phyloP scores from a whole-genome alignment of 495 filamentous ascomycete species.

The Penicillium chermesinum region DNA sequence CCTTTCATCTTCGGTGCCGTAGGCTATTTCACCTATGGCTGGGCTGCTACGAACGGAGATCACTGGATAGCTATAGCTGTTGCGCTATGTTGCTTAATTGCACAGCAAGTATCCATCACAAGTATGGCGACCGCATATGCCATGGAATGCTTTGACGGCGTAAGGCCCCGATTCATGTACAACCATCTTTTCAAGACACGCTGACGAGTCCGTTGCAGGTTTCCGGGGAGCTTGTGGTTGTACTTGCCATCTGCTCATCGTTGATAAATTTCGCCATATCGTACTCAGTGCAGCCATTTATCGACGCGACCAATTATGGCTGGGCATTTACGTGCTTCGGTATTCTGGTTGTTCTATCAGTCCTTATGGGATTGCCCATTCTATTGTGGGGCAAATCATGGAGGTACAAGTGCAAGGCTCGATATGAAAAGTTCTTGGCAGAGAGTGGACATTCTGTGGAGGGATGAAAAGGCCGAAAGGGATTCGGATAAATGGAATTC shows the following conservation, averaged over 20 bases:
- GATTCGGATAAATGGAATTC: too few relatives aligned
- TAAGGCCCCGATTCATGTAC: slow-evolving; percentile 5
- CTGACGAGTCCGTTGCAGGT: slow-evolving; percentile 9
- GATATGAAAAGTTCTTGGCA: slow-evolving; percentile 23
- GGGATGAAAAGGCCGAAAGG: too few relatives aligned
- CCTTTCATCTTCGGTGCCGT: slow-evolving; percentile 25
- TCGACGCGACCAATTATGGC: slow-evolving; percentile 26
- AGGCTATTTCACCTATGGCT: slow-evolving; percentile 33
- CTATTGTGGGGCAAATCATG: slow-evolving; percentile 28
- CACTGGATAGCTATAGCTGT: slow-evolving; percentile 34
- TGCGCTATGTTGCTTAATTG: slow-evolving; percentile 31
- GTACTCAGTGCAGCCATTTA: slow-evolving; percentile 30
- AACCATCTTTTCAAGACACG: background rate
- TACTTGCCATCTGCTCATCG: slow-evolving; percentile 30
- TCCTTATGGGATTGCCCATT: slow-evolving; percentile 19
- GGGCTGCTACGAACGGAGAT: slow-evolving; percentile 24
- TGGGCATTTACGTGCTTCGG: slow-evolving; percentile 29
- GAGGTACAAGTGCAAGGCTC: slow-evolving; percentile 21
- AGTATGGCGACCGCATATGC: slow-evolving; percentile 37
- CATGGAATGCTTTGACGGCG: slow-evolving; percentile 34
- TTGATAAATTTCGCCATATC: slow-evolving; percentile 31
- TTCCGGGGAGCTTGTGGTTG: slow-evolving; percentile 31
- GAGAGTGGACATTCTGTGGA: slow-evolving; percentile 7
- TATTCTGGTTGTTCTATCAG: slow-evolving; percentile 18
- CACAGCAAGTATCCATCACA: slow-evolving; percentile 33